phyloP scores from a whole-genome alignment of 768 basidiomycete species.

The Mycena indigotica region DNA sequence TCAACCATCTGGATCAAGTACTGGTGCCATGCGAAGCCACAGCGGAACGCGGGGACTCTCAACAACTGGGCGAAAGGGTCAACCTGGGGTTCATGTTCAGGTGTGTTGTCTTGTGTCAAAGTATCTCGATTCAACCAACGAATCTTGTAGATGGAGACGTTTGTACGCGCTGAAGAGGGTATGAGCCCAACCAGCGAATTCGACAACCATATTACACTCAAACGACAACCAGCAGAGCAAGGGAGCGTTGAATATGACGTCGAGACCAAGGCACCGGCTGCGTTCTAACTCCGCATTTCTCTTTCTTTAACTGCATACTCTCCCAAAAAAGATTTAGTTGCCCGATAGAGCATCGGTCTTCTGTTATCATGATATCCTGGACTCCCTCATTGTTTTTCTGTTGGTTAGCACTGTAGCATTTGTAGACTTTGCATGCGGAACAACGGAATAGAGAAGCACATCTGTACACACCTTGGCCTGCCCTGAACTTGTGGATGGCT shows the following conservation, averaged over 20 bases:
- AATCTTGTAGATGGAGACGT: conserved; percentile 50
- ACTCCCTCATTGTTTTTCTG: background rate
- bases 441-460: background rate
- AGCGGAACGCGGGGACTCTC: conserved; percentile 26
- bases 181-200: conserved; percentile 25
- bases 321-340: background rate
- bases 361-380: background rate
- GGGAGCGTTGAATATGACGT: conserved; percentile 33
- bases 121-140: background rate
- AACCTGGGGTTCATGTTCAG: conserved; percentile 49
- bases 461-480: no score
- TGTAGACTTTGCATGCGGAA: background rate
- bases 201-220: conserved; percentile 26
- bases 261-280: conserved; percentile 28
- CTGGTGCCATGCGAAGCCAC: conserved; percentile 28
- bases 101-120: conserved; percentile 27
- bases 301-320: background rate
- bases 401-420: background rate
- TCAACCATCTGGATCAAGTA: conserved; percentile 29
- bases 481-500: no score
- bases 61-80: conserved; percentile 19
- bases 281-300: conserved; percentile 14
- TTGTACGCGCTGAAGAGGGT: conserved; percentile 41
- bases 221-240: conserved; percentile 22
- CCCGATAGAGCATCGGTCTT: background rate